These are phyloP conservation scores for Geoglossum glabrum DNA, from an alignment of 495 filamentous ascomycete species.

Conservation along the genomic window DNA sequence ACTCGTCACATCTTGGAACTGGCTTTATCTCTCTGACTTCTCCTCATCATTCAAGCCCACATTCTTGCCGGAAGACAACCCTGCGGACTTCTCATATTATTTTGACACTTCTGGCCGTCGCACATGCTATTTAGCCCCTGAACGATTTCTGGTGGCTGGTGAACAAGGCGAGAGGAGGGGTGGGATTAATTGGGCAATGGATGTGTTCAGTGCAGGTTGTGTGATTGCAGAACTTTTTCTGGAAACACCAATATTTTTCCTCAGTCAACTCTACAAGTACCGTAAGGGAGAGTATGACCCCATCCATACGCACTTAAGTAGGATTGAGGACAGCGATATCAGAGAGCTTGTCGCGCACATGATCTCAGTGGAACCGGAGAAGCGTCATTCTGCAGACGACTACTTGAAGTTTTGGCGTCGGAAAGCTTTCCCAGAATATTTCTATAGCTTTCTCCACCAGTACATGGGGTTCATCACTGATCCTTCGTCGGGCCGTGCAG, in stretches of 20 bases:
- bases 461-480: constrained; percentile 53
- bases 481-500: constrained; percentile 54
- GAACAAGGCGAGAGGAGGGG: constrained; percentile 40
- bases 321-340: constrained; percentile 74
- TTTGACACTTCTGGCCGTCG: constrained; percentile 83
- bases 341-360: constrained; percentile 80
- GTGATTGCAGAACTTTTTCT: constrained; percentile 95
- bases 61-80: constrained; percentile 89
- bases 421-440: constrained; percentile 33
- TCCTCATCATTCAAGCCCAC: constrained; percentile 90
- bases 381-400: constrained; percentile 81
- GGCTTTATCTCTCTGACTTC: constrained; percentile 94
- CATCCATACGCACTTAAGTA: constrained; percentile 51
- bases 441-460: constrained; percentile 9
- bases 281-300: constrained; percentile 85
- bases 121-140: constrained; percentile 93
- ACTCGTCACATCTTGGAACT: constrained; percentile 97
- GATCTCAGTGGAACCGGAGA: constrained; percentile 83
- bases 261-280: constrained; percentile 90
- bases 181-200: constrained; percentile 84
- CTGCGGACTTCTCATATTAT: constrained; percentile 91
- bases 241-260: constrained; percentile 81
- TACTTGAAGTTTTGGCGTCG: constrained; percentile 81
- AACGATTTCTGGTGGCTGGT: constrained; percentile 56
- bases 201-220: constrained; percentile 93